A percentile compares a stretch with the other conserved stretches of the same genome.
These are phyloP conservation scores for Fusarium metavorans DNA, from an alignment of 2,329 filamentous ascomycete species.

Conservation along the genomic window DNA sequence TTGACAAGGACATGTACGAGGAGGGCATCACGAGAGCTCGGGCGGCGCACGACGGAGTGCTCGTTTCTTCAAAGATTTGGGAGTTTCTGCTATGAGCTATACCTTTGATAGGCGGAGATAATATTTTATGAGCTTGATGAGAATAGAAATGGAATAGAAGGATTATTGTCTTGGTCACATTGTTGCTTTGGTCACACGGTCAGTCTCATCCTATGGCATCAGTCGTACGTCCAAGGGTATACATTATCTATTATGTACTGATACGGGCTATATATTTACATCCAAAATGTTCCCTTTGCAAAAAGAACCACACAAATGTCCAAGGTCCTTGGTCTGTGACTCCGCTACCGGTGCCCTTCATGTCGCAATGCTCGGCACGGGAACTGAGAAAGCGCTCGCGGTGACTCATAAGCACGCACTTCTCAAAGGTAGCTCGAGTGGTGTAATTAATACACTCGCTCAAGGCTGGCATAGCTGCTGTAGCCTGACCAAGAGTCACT, in stretches of 20 bases:
- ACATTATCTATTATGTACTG: background rate
- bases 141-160: background rate
- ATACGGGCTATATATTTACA: background rate
- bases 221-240: background rate
- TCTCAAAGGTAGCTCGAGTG: background rate
- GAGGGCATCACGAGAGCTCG: conserved; percentile 44
- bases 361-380: background rate
- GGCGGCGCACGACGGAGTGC: conserved; percentile 44
- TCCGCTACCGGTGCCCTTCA: background rate
- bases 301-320: background rate
- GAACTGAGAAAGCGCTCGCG: background rate
- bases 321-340: background rate
- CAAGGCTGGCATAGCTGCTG: background rate
- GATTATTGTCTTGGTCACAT: background rate
- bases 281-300: background rate
- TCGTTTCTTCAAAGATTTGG: conserved; percentile 45
- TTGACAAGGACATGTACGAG: conserved; percentile 43
- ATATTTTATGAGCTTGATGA: background rate
- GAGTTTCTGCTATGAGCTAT: conserved; percentile 36
- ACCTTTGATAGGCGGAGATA: background rate
- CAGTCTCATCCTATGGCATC: background rate
- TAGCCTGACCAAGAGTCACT: background rate
- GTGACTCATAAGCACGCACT: background rate
- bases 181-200: background rate
- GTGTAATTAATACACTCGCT: background rate